Base-by-base conservation (phyloP, 2,329 filamentous ascomycete genomes). In the Boeremia exigua region DNA sequence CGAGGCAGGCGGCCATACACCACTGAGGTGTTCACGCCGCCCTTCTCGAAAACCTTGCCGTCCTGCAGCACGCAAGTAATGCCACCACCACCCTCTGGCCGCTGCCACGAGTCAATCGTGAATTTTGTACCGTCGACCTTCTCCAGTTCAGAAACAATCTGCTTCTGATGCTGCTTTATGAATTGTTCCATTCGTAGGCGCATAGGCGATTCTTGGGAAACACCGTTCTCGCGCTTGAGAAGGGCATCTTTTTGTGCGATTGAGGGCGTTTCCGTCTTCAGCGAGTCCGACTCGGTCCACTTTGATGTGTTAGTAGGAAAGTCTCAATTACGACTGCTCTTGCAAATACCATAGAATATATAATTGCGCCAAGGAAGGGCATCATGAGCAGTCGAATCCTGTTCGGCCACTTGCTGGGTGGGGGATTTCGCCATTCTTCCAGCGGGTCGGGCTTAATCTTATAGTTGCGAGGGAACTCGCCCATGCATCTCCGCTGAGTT, bases 41-140 rank as follows among this genome's bases (percentile, higher is more conserved):
- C 95, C 79, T 99, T 99, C 77, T 99, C 95, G 70, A 99, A 99
- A 46, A 97, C 92, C 60, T 96, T 94, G 65, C 95, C 93, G 63
- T 97, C 92, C 76, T 99, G 95, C 15, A 99, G 82, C 34, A 99
- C 93, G 77, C 93, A 96, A 14, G 92, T 96, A 67, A 94, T 93
- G 62, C 95, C 95, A 52, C 95, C 95, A 37, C 95, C 95, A 49
- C 95, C 95, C 72, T 92, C 88, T 54, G 90, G 88, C 47, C 95
- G 87, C 59, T 86, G 84, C 95, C 95, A 99, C 62, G 89, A 88
- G 78, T 99, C 95, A 56, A 87, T 81, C 56, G 85, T 84, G 80
- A 99, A 99, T 63, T 86, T 84, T 61, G 85, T 86, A 54, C 92
- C 93, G 71, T 98, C 95, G 38, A 98, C 82, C 66, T 87, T 84